Conservation (phyloP, 2,329 filamentous ascomycete species). For the Aspergillus tanneri region DNA sequence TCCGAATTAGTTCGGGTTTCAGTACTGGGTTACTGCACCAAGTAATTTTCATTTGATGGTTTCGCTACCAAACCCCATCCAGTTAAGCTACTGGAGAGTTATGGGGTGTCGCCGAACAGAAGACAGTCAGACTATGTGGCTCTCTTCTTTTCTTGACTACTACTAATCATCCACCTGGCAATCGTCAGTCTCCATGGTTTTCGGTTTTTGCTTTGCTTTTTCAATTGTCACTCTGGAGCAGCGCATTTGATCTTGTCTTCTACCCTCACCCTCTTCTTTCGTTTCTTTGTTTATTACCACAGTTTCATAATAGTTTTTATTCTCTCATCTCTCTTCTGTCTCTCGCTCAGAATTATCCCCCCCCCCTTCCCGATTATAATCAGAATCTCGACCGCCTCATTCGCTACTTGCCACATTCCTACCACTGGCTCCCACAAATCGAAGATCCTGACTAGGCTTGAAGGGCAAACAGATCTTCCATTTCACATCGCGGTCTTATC, state of each 20-base stretch:
- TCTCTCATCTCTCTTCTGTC: background rate
- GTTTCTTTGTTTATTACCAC: slow-evolving; percentile 1
- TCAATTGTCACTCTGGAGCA: background rate
- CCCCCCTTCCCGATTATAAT: slow-evolving; percentile 8
- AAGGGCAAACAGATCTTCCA: background rate
- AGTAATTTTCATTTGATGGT: slow-evolving; percentile 17
- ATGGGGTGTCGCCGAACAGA: background rate
- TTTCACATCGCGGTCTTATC: background rate
- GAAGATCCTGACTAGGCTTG: background rate
- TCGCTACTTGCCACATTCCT: slow-evolving; percentile 14
- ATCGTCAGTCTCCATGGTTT: slow-evolving; percentile 4
- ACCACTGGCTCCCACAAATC: slow-evolving; percentile 16
- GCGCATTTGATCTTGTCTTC: background rate
- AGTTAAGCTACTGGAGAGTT: slow-evolving; percentile 11
- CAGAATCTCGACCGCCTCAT: slow-evolving; percentile 13
- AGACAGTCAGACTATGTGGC: background rate
- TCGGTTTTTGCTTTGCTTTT: slow-evolving; percentile 1
- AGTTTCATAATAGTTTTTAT: background rate
- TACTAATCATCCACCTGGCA: slow-evolving; percentile 8
- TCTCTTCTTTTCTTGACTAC: slow-evolving; percentile 8
- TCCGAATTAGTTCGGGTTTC: background rate
- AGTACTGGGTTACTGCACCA: background rate
- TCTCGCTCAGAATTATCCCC: slow-evolving; percentile 4
- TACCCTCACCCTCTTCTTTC: background rate
- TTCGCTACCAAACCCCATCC: slow-evolving; percentile 7